A percentile compares a stretch with the other conserved stretches of the same genome.
These are phyloP conservation scores for Solanum pennellii DNA, from an alignment of 257 asterid species.

Conservation along the genomic window DNA sequence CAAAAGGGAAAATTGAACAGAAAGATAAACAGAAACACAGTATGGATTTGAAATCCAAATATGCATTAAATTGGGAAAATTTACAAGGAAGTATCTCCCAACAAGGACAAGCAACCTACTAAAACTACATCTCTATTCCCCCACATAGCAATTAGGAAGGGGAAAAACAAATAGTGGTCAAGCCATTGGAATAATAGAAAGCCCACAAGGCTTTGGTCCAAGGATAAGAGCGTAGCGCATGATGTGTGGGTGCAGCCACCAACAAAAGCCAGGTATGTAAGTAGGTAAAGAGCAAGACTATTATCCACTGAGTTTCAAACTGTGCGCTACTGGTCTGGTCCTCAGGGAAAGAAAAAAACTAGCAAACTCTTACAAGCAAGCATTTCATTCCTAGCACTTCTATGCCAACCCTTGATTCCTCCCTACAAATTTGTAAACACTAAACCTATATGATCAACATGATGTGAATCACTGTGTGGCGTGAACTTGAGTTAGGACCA, in stretches of 20 bases:
- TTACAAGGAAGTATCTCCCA: background rate
- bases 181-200: background rate
- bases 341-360: background rate
- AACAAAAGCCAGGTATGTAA: background rate
- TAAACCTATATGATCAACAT: conserved; percentile 8
- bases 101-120: background rate
- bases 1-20: background rate
- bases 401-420: conserved; percentile 9
- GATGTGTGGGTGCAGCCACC: background rate
- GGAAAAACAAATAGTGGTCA: background rate
- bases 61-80: background rate
- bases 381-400: conserved; percentile 12
- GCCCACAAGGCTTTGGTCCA: background rate
- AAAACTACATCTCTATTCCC: conserved; percentile 2
- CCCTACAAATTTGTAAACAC: conserved; percentile 8
- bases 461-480: conserved; percentile 10
- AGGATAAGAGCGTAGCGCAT: background rate
- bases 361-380: conserved; percentile 16
- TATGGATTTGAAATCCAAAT: background rate
- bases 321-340: background rate
- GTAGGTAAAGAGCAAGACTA: background rate
- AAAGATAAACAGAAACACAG: background rate
- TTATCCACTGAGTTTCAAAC: background rate
- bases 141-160: background rate
- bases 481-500: background rate